phyloP scores from a whole-genome alignment of 2,329 filamentous ascomycete genomes.

The Aspergillus tamarii region DNA sequence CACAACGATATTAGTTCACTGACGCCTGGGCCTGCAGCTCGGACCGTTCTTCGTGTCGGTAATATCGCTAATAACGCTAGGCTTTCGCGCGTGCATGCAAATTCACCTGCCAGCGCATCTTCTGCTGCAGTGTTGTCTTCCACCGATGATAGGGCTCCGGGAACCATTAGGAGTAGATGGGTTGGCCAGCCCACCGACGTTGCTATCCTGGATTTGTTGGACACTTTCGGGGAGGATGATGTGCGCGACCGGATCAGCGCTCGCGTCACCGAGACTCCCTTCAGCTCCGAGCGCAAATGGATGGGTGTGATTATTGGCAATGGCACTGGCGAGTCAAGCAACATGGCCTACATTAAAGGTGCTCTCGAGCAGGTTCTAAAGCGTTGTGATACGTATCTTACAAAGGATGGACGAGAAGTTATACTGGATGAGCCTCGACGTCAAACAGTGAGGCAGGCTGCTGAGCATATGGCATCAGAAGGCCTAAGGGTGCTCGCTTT shows the following conservation, averaged over 20 bases:
- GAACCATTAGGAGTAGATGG: slow-evolving; percentile 80
- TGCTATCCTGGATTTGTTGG: slow-evolving; percentile 90
- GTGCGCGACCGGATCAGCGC: slow-evolving; percentile 82
- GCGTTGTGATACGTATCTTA: slow-evolving; percentile 88
- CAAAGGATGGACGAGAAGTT: slow-evolving; percentile 81
- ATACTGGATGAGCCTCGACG: slow-evolving; percentile 76
- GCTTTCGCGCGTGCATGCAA: slow-evolving; percentile 72
- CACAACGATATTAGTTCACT: slow-evolving; percentile 55
- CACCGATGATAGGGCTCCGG: slow-evolving; percentile 66
- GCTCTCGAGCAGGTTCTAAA: slow-evolving; percentile 84
- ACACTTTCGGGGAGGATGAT: slow-evolving; percentile 89
- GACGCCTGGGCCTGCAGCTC: slow-evolving; percentile 71
- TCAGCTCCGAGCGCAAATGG: slow-evolving; percentile 98
- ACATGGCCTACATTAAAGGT: slow-evolving; percentile 94
- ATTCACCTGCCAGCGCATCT: slow-evolving; percentile 68
- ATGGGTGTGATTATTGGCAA: slow-evolving; percentile 89
- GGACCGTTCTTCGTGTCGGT: slow-evolving; percentile 83
- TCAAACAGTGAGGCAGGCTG: slow-evolving; percentile 75
- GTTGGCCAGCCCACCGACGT: slow-evolving; percentile 97
- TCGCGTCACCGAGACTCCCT: slow-evolving; percentile 83
- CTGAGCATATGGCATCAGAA: slow-evolving; percentile 83
- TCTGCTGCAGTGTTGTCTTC: slow-evolving; percentile 84
- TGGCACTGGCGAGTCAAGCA: slow-evolving; percentile 60
- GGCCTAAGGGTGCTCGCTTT: slow-evolving; percentile 91
- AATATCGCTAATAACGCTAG: slow-evolving; percentile 97